Percentiles rank a stretch among this genome's conserved stretches.
Conservation (phyloP, 305 asterid species). For the Fraxinus floribunda region DNA sequence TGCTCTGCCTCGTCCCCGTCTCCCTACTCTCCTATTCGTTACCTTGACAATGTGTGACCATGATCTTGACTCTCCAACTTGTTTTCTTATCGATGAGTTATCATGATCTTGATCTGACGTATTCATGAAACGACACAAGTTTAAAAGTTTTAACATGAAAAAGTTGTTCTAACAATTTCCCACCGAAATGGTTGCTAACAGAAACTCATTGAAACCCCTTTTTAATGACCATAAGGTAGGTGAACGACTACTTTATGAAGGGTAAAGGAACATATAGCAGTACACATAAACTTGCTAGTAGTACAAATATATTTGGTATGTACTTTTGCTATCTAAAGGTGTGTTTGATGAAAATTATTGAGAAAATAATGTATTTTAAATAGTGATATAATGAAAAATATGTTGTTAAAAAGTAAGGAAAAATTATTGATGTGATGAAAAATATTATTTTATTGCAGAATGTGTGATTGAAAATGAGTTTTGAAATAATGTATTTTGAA, state of each 20-base stretch:
- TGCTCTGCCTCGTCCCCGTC: slow-evolving; percentile 76
- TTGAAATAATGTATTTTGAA: too few relatives aligned
- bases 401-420: too few relatives aligned
- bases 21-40: slow-evolving; percentile 32
- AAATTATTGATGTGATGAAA: too few relatives aligned
- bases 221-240: neutral
- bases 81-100: neutral
- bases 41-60: neutral
- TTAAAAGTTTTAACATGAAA: neutral
- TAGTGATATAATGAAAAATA: too few relatives aligned
- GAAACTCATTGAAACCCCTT: neutral
- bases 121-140: neutral
- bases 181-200: neutral
- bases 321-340: neutral
- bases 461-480: too few relatives aligned
- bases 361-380: too few relatives aligned
- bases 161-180: neutral
- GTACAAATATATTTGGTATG: neutral
- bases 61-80: neutral
- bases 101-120: neutral
- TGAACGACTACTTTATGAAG: neutral
- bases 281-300: neutral
- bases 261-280: neutral
- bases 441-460: too few relatives aligned
- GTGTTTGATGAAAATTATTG: too few relatives aligned